These are phyloP conservation scores for Grosmannia serpens DNA, from an alignment of 2,329 filamentous ascomycete genomes.

Conservation along the genomic window DNA sequence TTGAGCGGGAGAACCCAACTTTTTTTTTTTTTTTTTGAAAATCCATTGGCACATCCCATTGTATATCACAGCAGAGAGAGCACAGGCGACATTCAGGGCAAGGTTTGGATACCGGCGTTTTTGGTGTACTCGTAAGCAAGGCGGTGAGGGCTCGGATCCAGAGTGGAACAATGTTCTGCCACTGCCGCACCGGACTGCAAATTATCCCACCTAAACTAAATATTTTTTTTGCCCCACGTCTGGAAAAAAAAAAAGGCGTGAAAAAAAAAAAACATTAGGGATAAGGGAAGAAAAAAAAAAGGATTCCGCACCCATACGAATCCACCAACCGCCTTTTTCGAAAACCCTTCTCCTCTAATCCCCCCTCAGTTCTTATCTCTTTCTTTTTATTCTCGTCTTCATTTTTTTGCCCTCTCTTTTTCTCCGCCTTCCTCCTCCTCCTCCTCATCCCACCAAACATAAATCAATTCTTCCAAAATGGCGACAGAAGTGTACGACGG, in stretches of 20 bases:
- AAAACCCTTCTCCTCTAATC: neutral
- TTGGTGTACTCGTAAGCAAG: neutral
- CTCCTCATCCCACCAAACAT: neutral
- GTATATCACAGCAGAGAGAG: neutral
- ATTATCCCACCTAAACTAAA: neutral
- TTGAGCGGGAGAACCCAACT: neutral
- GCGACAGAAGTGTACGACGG: slow-evolving; percentile 98
- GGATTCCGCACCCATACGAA: neutral
- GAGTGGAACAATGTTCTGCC: slow-evolving; percentile 9
- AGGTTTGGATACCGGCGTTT: too few relatives aligned
- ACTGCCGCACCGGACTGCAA: neutral
- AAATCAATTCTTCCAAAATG: slow-evolving; percentile 46
- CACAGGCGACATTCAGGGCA: neutral
- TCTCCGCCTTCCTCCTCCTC: neutral
- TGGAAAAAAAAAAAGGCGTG: slow-evolving; percentile 6
- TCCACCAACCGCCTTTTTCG: slow-evolving; percentile 4
- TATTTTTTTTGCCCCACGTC: slow-evolving; percentile 10
- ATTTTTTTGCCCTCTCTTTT: neutral
- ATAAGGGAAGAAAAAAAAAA: slow-evolving; percentile 5
- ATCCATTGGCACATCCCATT: neutral
- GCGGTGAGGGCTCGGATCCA: neutral
- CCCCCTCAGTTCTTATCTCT: neutral
- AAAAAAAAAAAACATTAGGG: slow-evolving; percentile 7
- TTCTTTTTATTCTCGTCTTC: slow-evolving; percentile 1
- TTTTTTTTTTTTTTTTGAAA: neutral